Percentiles rank a stretch among this genome's conserved stretches.
Evolutionary conservation across 805 yeast species (phyloP).

Genomic region (Yarrowia hollandica): DNA sequence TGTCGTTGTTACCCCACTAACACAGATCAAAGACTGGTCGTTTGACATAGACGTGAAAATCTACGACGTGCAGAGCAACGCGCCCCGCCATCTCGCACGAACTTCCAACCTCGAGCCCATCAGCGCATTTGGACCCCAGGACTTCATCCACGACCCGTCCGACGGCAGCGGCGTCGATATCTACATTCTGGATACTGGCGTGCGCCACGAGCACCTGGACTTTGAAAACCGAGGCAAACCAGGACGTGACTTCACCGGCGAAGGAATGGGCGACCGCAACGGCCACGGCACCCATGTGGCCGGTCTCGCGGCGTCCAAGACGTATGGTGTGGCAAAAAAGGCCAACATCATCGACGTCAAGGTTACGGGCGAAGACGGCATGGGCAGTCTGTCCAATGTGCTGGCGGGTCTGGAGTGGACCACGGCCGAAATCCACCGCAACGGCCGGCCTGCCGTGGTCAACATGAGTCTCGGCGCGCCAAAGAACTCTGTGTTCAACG

Average conservation of each 20-base stretch:
- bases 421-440: constrained; percentile 62
- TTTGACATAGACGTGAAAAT: constrained; percentile 61
- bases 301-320: constrained; percentile 75
- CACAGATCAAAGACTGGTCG: constrained; percentile 24
- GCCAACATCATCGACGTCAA: constrained; percentile 69
- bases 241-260: constrained; percentile 62
- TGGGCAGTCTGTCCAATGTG: constrained; percentile 52
- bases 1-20: not conserved
- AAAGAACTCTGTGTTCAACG: constrained; percentile 35
- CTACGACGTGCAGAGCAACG: constrained; percentile 49
- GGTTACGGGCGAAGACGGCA: constrained; percentile 66
- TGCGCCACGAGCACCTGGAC: constrained; percentile 42
- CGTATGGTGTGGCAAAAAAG: constrained; percentile 80
- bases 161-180: constrained; percentile 64
- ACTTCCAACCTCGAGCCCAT: constrained; percentile 35
- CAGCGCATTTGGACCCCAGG: constrained; percentile 51
- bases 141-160: constrained; percentile 39
- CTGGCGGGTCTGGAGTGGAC: constrained; percentile 50
- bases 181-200: constrained; percentile 83
- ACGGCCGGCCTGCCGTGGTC: constrained; percentile 32
- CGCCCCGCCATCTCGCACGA: constrained; percentile 52
- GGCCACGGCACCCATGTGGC: constrained; percentile 95
- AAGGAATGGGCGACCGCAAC: constrained; percentile 61
- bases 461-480: constrained; percentile 39
- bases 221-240: constrained; percentile 62